phyloP scores from a whole-genome alignment of 2,329 filamentous ascomycete species.

The Colletotrichum kahawae region DNA sequence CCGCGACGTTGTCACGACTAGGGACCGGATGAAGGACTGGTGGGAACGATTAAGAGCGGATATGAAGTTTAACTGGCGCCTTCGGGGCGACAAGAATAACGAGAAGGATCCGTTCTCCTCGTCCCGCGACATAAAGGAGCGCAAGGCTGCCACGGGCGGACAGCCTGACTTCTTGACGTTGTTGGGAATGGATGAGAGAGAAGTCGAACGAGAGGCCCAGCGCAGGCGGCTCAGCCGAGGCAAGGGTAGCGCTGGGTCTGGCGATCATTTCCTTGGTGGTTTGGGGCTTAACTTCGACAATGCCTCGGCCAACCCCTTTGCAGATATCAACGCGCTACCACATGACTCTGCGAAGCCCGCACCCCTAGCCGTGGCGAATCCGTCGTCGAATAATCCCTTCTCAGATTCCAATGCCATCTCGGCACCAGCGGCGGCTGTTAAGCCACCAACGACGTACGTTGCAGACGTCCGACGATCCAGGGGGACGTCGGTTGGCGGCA shows the following conservation, averaged over 20 bases:
- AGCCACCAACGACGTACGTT: conserved; percentile 47
- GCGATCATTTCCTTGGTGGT: conserved; percentile 44
- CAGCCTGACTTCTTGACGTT: conserved; percentile 51
- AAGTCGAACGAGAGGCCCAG: conserved; percentile 42
- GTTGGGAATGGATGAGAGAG: conserved; percentile 46
- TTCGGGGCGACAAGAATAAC: conserved; percentile 32
- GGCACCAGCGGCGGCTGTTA: conserved; percentile 28
- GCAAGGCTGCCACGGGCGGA: conserved; percentile 20
- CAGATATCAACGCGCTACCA: conserved; percentile 48
- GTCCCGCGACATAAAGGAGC: conserved; percentile 29
- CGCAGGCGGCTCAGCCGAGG: conserved; percentile 35
- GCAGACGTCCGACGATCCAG: conserved; percentile 54
- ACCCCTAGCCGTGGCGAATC: conserved; percentile 35
- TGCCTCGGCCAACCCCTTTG: conserved; percentile 47
- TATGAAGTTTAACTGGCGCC: conserved; percentile 41
- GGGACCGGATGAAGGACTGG: conserved; percentile 49
- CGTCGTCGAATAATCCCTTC: conserved; percentile 47
- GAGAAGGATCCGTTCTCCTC: conserved; percentile 31
- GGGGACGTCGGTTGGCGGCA: conserved; percentile 45
- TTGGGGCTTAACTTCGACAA: conserved; percentile 42
- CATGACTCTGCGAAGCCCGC: conserved; percentile 43
- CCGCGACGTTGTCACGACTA: conserved; percentile 30
- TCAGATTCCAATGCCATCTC: conserved; percentile 52
- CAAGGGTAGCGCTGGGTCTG: conserved; percentile 37
- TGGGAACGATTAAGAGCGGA: conserved; percentile 48